Percentiles rank a stretch among this genome's conserved stretches.
phyloP scores from a whole-genome alignment of 2,329 filamentous ascomycete genomes.

The Alternaria burnsii region DNA sequence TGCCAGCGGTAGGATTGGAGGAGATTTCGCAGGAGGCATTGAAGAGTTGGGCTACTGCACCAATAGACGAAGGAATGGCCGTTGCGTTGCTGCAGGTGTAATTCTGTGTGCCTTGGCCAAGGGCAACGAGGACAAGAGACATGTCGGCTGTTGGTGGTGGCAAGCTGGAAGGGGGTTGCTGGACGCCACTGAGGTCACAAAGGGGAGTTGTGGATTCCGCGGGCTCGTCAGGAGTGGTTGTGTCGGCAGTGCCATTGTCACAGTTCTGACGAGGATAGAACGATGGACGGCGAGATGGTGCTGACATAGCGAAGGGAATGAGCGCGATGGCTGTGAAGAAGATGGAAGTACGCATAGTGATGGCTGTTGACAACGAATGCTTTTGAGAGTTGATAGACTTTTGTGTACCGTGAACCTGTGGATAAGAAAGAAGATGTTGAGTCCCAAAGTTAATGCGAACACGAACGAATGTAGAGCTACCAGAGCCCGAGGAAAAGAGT shows the following conservation, averaged over 20 bases:
- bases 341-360: conserved; percentile 36
- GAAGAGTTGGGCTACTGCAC: conserved; percentile 52
- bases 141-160: conserved; percentile 35
- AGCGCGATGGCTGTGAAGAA: conserved; percentile 32
- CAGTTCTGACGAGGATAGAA: conserved; percentile 27
- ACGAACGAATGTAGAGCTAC: conserved; percentile 36
- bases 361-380: background rate
- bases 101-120: conserved; percentile 62
- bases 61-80: conserved; percentile 50
- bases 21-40: conserved; percentile 36
- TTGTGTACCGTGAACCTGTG: background rate
- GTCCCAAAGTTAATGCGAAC: conserved; percentile 11
- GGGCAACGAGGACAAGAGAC: conserved; percentile 54
- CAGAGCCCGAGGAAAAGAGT: conserved; percentile 42
- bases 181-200: conserved; percentile 36
- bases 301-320: conserved; percentile 34
- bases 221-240: background rate
- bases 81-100: conserved; percentile 54
- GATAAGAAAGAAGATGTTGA: background rate
- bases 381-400: conserved; percentile 9
- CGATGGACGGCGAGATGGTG: conserved; percentile 25
- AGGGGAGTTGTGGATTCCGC: conserved; percentile 4
- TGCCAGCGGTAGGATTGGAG: conserved; percentile 27
- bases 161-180: conserved; percentile 40
- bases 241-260: conserved; percentile 9